phyloP scores from a whole-genome alignment of 2,329 filamentous ascomycete genomes.

The Byssoonygena ceratinophila region DNA sequence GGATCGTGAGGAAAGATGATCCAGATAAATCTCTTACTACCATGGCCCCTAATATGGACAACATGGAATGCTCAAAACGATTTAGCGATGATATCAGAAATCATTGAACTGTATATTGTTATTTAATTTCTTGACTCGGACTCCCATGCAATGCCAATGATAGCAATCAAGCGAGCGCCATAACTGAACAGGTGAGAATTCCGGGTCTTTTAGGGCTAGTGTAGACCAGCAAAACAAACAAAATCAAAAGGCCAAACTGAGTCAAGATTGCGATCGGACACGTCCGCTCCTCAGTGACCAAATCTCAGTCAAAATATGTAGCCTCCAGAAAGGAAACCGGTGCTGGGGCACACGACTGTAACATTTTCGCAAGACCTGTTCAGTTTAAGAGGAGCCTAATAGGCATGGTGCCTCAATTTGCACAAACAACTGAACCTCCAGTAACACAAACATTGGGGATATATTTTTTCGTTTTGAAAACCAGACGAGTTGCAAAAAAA shows the following conservation, averaged over 20 bases:
- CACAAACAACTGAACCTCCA: not conserved
- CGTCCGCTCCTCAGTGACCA: not conserved
- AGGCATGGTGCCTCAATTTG: not conserved
- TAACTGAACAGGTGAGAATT: not conserved
- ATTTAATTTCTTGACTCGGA: not conserved
- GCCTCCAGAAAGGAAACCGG: no score
- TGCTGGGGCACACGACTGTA: no score
- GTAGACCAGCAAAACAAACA: not conserved
- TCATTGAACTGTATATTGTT: not conserved
- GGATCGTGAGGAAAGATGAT: conserved; percentile 63
- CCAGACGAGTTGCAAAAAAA: not conserved
- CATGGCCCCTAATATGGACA: not conserved
- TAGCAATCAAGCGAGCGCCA: not conserved
- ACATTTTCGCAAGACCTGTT: no score
- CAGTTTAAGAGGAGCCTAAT: no score
- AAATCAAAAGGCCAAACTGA: not conserved
- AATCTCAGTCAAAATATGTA: no score
- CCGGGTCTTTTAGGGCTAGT: not conserved
- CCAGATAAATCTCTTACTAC: not conserved
- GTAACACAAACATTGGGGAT: not conserved
- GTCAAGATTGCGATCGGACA: not conserved
- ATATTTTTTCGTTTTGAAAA: not conserved
- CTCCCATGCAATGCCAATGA: not conserved
- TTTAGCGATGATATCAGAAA: not conserved
- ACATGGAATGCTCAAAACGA: not conserved